These are phyloP conservation scores for Stachybotrys chlorohalonatus DNA, from an alignment of 2,329 filamentous ascomycete genomes.

Conservation along the genomic window DNA sequence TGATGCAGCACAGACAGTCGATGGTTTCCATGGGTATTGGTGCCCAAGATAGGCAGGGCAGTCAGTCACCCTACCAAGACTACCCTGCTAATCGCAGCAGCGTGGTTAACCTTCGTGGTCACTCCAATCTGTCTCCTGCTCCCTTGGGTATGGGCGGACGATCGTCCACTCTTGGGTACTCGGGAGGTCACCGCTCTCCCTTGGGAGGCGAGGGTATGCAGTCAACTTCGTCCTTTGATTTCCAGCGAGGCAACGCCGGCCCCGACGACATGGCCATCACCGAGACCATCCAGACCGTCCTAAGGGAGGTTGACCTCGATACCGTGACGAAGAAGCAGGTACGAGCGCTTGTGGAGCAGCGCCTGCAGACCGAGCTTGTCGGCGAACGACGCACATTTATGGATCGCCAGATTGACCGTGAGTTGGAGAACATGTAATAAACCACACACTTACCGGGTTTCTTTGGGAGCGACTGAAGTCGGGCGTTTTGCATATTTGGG, in stretches of 20 bases:
- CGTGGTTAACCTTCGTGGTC: slow-evolving; percentile 49
- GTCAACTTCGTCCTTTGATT: slow-evolving; percentile 49
- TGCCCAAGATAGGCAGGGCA: slow-evolving; percentile 34
- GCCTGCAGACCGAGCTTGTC: slow-evolving; percentile 78
- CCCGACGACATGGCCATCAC: slow-evolving; percentile 74
- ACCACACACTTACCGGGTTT: background rate
- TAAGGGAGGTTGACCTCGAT: slow-evolving; percentile 85
- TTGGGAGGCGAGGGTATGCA: slow-evolving; percentile 37
- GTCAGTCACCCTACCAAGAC: slow-evolving; percentile 51
- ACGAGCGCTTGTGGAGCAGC: slow-evolving; percentile 82
- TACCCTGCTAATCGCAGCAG: slow-evolving; percentile 43
- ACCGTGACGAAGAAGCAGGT: slow-evolving; percentile 99
- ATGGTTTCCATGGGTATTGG: slow-evolving; percentile 56
- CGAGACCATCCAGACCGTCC: slow-evolving; percentile 73
- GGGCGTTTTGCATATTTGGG: background rate
- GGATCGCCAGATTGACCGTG: slow-evolving; percentile 85
- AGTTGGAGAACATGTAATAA: slow-evolving; percentile 82
- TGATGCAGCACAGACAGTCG: slow-evolving; percentile 57
- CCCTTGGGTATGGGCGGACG: slow-evolving; percentile 23
- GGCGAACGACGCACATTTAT: slow-evolving; percentile 84
- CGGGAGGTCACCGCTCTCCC: slow-evolving; percentile 36
- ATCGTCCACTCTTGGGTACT: slow-evolving; percentile 38
- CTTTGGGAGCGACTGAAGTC: background rate
- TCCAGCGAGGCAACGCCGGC: slow-evolving; percentile 50
- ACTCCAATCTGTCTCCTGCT: slow-evolving; percentile 37